Base-by-base conservation (phyloP, 805 yeast species). In the Candida gorgasii region DNA sequence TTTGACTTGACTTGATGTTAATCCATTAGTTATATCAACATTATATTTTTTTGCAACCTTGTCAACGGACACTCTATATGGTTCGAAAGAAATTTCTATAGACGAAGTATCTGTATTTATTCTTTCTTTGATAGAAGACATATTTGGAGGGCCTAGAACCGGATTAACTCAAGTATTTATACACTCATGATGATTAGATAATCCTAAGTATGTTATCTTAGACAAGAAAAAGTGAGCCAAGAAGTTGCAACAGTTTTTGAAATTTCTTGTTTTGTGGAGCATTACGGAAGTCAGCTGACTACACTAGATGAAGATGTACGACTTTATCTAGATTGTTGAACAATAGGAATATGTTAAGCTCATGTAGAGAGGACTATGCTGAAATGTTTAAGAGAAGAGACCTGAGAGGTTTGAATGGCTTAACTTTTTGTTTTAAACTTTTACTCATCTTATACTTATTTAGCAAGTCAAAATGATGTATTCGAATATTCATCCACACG, bases 11-110 rank as follows among this genome's bases (percentile, higher is more conserved):
- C 18, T 33, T 4, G 40, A 24, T 16, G 51, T 46, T 16, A 81
- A 67, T 4, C 93, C 93, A 40, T 67, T 63, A 4, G 63, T 61
- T 13, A 60, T 48, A 50, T 73, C 65, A 2, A 86, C 71, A 7
- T 60, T 55, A 48, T 67, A 74, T 14, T 54, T 44, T 8, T 59
- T 51, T 15, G 64, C 71, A 9, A 74, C 73, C 39, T 63, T 59
- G 8, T 62, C 57, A 14, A 65, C 55, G 0, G 75, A 23, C 36
- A 62, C 52, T 30, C 72, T 55, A 53, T 66, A 62, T 1, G 69
- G 62, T 34, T 47, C 51, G 15, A 46, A 43, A 3, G 20, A 27
- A 5, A 19, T 14, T 8, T 36, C 40, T 27, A 46, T 14, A 3
- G 49, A 39, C 8, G 48, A 44, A 24, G 45, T 44, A 28, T 49